A percentile compares a stretch with the other conserved stretches of the same genome.
Conservation (phyloP, 768 basidiomycete genomes). For the Termitomyces sp. region DNA sequence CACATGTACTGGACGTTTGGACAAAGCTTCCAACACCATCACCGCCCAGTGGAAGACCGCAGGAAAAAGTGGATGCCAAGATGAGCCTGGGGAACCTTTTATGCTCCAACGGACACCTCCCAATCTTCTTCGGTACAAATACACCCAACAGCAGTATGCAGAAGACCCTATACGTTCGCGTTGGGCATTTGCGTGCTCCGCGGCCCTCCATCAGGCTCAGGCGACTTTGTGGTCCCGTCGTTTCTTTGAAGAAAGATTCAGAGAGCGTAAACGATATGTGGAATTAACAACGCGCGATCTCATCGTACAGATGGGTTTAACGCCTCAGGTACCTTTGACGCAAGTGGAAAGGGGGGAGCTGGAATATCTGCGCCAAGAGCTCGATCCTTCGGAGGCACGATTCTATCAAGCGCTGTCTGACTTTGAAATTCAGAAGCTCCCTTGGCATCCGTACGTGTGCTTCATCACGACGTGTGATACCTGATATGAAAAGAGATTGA, state of each 20-base stretch:
- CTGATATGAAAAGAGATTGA: neutral
- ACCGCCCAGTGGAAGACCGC: conserved; percentile 14
- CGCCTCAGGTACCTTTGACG: conserved; percentile 24
- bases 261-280: conserved; percentile 26
- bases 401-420: conserved; percentile 28
- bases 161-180: conserved; percentile 27
- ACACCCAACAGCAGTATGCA: conserved; percentile 20
- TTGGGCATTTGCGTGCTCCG: conserved; percentile 29
- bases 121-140: conserved; percentile 25
- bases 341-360: conserved; percentile 22
- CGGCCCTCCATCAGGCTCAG: conserved; percentile 24
- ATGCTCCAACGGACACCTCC: conserved; percentile 23
- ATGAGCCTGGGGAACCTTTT: conserved; percentile 16
- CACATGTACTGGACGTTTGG: conserved; percentile 20
- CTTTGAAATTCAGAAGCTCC: conserved; percentile 28
- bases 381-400: conserved; percentile 29
- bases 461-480: neutral
- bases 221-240: conserved; percentile 26
- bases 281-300: conserved; percentile 24
- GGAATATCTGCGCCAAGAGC: conserved; percentile 23
- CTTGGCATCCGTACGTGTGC: conserved; percentile 31
- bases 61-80: conserved; percentile 3
- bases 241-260: conserved; percentile 25
- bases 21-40: conserved; percentile 13
- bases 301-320: conserved; percentile 24